Evolutionary conservation across 1,284 basidiomycete species (phyloP), one percentile per base, ranked within the genome.

Genomic region (Albatrellus sp.): DNA sequence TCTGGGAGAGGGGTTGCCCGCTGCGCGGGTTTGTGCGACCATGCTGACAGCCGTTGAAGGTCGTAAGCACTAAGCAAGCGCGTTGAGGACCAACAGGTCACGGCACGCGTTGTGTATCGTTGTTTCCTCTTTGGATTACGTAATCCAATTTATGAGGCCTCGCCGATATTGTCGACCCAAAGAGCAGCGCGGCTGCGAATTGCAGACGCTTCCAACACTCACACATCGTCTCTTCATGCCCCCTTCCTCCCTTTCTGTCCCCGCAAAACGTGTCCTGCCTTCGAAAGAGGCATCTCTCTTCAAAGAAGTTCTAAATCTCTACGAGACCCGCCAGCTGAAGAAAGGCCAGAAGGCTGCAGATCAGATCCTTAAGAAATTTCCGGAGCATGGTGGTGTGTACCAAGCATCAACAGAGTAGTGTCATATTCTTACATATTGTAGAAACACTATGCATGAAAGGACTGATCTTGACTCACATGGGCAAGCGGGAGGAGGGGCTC

Each of bases 381-480:
- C 96, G 0, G 85, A 96, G 45, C 92, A 98, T 76, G 96, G 92
- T 55, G 90, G 91, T 90, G 59, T 45, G 73, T 53, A 44, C 43
- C 49, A 44, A 55, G 46, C 30, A 44, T 52, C 48, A 12, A 11
- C 33, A 24, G 3, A 24, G 24, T 7, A 24, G 37, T 13, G 28
- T 57, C 49, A 17, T 54, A 55, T 52, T 48, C 54, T 40, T 13
- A 20, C n/a, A 14, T 57, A 50, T 44, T 47, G 42, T 55, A 93
- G 92, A 97, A 66, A 92, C 92, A 17, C 65, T 91, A 55, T 90
- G 88, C 57, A 90, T 97, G 85, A 94, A 93, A 60, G 92, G 92
- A 1, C 76, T 97, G 42, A 70, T 93, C 43, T 64, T 92, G 46
- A 83, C 82, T 8, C 86, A 90, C 53, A 80, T 90, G 69, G 87